phyloP scores from a whole-genome alignment of 2,329 filamentous ascomycete species.

The Stylonectria norvegica region DNA sequence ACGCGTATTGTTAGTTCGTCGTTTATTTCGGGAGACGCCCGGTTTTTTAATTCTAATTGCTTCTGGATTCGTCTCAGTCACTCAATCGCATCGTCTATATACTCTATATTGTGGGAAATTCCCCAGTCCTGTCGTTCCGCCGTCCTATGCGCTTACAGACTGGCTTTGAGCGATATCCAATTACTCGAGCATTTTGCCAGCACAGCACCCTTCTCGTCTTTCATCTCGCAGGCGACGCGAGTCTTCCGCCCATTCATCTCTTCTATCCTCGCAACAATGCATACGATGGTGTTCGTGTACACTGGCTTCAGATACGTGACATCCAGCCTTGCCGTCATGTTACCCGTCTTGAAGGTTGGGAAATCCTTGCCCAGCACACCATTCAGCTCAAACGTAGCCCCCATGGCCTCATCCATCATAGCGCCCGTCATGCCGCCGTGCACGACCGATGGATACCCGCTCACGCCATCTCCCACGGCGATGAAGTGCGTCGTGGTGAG shows the following conservation, averaged over 20 bases:
- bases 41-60: too few species aligned
- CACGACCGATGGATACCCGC: constrained; percentile 31
- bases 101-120: too few species aligned
- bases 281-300: constrained; percentile 27
- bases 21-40: too few species aligned
- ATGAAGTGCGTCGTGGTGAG: constrained; percentile 30
- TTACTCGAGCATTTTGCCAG: constrained; percentile 30
- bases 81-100: too few species aligned
- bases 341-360: constrained; percentile 25
- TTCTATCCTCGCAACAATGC: constrained; percentile 31
- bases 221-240: constrained; percentile 29
- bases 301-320: constrained; percentile 35
- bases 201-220: constrained; percentile 27
- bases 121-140: too few species aligned
- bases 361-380: constrained; percentile 30
- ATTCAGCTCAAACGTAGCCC: constrained; percentile 36
- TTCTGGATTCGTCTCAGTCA: too few species aligned
- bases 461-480: constrained; percentile 32
- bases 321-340: constrained; percentile 34
- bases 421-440: constrained; percentile 37
- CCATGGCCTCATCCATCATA: constrained; percentile 37
- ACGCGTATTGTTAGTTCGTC: too few species aligned
- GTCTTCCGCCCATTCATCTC: constrained; percentile 34
- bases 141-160: too few species aligned
- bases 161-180: constrained; percentile 35